Evolutionary conservation across 331 rosid genomes (phyloP).

Genomic region (Arachis monticola): DNA sequence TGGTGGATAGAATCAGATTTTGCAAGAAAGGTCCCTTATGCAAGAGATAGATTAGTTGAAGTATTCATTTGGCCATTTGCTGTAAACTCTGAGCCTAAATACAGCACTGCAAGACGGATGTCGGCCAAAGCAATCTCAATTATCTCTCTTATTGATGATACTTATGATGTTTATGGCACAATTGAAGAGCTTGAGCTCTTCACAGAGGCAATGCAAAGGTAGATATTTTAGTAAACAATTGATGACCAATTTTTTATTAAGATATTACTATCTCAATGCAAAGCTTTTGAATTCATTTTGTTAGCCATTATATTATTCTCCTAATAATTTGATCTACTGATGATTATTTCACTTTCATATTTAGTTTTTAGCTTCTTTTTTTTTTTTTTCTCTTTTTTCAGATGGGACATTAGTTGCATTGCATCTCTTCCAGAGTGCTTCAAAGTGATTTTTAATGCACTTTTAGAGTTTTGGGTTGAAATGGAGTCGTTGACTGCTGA

Average conservation of each 20-base stretch:
- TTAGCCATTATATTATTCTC: background rate
- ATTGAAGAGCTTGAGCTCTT: background rate
- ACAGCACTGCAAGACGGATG: background rate
- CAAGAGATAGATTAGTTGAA: too few species aligned
- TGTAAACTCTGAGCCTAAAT: background rate
- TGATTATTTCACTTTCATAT: background rate
- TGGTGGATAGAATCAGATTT: too few species aligned
- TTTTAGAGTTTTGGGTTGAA: background rate
- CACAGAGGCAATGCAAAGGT: background rate
- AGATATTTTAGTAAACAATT: too few species aligned
- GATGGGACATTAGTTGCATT: too few species aligned
- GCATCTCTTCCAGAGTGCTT: background rate
- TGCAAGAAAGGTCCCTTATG: too few species aligned
- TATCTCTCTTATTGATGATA: background rate
- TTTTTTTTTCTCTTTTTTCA: too few species aligned
- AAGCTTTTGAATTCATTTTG: too few species aligned
- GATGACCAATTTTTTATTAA: too few species aligned
- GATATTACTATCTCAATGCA: too few species aligned
- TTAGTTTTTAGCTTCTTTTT: background rate
- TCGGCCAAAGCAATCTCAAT: background rate
- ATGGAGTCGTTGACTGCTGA: background rate
- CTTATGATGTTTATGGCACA: background rate
- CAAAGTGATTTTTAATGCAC: background rate
- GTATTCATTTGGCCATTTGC: too few species aligned
- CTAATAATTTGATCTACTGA: too few species aligned